Conservation (phyloP, 225 moss, liverwort and hornwort species). For the Straminergon stramineum region DNA sequence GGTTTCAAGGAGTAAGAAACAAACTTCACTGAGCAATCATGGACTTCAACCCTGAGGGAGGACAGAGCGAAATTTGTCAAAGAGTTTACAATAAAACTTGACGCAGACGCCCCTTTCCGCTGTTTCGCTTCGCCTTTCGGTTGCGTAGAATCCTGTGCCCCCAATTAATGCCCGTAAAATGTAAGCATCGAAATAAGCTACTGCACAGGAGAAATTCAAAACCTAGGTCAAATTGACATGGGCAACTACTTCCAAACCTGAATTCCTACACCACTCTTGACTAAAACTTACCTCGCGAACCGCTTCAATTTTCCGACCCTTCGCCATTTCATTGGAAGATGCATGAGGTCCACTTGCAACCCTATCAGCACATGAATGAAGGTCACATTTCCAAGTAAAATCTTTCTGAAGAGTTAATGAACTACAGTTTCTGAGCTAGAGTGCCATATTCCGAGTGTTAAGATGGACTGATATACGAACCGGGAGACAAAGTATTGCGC, state of each 20-base stretch:
- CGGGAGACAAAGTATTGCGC: not conserved
- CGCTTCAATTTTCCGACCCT: slow-evolving; percentile 14
- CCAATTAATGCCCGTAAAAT: not conserved
- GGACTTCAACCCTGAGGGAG: slow-evolving; percentile 67
- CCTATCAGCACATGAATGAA: slow-evolving; percentile 11
- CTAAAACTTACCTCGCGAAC: slow-evolving; percentile 15
- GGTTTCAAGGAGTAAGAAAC: slow-evolving; percentile 43
- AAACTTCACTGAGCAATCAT: slow-evolving; percentile 51
- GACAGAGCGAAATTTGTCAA: slow-evolving; percentile 62
- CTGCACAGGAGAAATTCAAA: not conserved
- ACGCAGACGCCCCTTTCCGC: slow-evolving; percentile 20
- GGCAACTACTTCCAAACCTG: not conserved
- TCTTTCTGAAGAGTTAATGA: not conserved
- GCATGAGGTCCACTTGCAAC: slow-evolving; percentile 15
- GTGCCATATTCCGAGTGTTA: not conserved
- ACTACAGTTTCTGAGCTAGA: not conserved
- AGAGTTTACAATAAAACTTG: slow-evolving; percentile 37
- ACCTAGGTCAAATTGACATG: not conserved
- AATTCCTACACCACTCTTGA: not conserved
- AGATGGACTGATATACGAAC: not conserved
- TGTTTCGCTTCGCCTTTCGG: slow-evolving; percentile 36
- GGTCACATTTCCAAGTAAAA: not conserved
- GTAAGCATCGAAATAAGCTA: not conserved
- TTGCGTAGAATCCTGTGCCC: slow-evolving; percentile 42
- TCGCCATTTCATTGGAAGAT: not conserved